phyloP scores from a whole-genome alignment of 2,329 filamentous ascomycete genomes.

The Fusarium succisae region DNA sequence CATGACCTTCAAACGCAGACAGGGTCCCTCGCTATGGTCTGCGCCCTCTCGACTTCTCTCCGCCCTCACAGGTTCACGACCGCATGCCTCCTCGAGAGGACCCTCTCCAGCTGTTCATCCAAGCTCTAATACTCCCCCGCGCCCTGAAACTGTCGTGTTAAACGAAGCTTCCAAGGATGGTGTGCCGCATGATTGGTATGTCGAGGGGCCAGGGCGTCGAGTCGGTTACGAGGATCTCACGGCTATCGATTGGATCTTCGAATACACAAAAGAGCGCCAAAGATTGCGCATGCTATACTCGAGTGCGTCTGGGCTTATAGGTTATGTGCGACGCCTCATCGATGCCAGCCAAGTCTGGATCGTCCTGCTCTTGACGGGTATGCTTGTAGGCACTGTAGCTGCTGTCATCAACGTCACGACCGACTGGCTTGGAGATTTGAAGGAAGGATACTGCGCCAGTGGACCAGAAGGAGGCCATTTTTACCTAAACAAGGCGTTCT shows the following conservation, averaged over 20 bases:
- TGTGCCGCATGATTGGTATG: slow-evolving; percentile 79
- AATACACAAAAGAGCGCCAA: slow-evolving; percentile 95
- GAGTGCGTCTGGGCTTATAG: slow-evolving; percentile 74
- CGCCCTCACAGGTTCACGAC: slow-evolving; percentile 50
- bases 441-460: slow-evolving; percentile 86
- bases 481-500: slow-evolving; percentile 91
- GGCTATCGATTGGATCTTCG: slow-evolving; percentile 99
- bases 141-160: slow-evolving; percentile 21
- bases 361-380: slow-evolving; percentile 83
- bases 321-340: slow-evolving; percentile 75
- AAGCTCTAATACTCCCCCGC: slow-evolving; percentile 18
- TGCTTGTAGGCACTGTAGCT: slow-evolving; percentile 84
- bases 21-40: slow-evolving; percentile 60
- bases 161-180: slow-evolving; percentile 55
- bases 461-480: slow-evolving; percentile 81
- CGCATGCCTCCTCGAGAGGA: slow-evolving; percentile 26
- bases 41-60: slow-evolving; percentile 59
- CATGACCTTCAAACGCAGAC: slow-evolving; percentile 77
- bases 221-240: slow-evolving; percentile 97
- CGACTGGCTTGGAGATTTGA: slow-evolving; percentile 93
- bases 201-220: slow-evolving; percentile 86
- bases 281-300: slow-evolving; percentile 80
- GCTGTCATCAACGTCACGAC: slow-evolving; percentile 90
- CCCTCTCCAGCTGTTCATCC: slow-evolving; percentile 29
- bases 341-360: slow-evolving; percentile 94